These are phyloP conservation scores for Saccharomycopsis fermentans DNA, from an alignment of 805 yeast species.

Conservation along the genomic window DNA sequence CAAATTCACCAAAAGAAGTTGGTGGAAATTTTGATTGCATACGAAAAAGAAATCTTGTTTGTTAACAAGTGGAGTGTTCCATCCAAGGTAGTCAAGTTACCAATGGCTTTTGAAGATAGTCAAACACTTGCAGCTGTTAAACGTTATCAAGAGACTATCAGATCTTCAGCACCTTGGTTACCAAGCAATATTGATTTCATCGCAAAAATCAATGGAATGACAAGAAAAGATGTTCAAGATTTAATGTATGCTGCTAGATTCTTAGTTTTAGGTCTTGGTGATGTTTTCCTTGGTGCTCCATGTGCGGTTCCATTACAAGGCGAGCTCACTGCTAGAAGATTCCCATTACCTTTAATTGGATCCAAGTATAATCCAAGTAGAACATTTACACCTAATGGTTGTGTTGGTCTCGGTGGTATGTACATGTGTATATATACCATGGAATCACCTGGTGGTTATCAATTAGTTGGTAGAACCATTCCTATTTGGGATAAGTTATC, in stretches of 20 bases:
- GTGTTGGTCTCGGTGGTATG: slow-evolving; percentile 97
- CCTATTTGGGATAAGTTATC: slow-evolving; percentile 96
- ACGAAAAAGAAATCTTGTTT: slow-evolving; percentile 65
- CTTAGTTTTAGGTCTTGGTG: slow-evolving; percentile 91
- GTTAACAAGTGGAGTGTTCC: slow-evolving; percentile 78
- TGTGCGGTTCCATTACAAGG: slow-evolving; percentile 93
- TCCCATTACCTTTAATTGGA: slow-evolving; percentile 63
- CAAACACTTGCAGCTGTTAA: slow-evolving; percentile 82
- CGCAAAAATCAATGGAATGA: slow-evolving; percentile 77
- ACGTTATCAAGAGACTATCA: slow-evolving; percentile 87
- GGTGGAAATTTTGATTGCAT: slow-evolving; percentile 54
- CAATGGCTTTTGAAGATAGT: slow-evolving; percentile 94
- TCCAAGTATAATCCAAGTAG: slow-evolving; percentile 94
- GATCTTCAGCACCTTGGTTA: slow-evolving; percentile 92
- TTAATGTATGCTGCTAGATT: slow-evolving; percentile 85
- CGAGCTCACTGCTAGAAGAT: slow-evolving; percentile 26
- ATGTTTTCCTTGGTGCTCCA: slow-evolving; percentile 95
- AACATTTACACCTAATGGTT: slow-evolving; percentile 92
- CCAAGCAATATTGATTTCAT: slow-evolving; percentile 96
- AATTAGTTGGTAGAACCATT: slow-evolving; percentile 89
- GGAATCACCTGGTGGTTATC: slow-evolving; percentile 99
- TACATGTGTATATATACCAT: slow-evolving; percentile 98
- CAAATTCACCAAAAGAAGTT: slow-evolving; percentile 51
- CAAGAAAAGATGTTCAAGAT: slow-evolving; percentile 65
- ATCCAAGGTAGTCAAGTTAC: slow-evolving; percentile 73